Conservation (phyloP, 129 eudicot genomes). For the Escallonia rubra region DNA sequence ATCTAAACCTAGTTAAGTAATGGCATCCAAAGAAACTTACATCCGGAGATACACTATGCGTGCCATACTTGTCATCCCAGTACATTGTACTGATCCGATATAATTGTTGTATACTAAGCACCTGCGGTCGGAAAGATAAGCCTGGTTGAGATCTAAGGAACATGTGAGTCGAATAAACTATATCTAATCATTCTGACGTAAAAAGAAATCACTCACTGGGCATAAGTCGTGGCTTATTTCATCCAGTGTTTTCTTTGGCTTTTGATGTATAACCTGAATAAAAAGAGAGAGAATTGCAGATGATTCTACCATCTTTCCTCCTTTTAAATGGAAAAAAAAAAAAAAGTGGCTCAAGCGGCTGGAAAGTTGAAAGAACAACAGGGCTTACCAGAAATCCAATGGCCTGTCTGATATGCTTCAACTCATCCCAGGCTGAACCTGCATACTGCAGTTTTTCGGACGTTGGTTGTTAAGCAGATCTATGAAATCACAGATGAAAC, state of each 20-base stretch:
- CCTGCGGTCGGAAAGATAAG: constrained; percentile 34
- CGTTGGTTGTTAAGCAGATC: constrained; percentile 1
- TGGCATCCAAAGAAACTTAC: constrained; percentile 44
- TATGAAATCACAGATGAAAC: constrained; percentile 1
- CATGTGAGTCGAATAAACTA: not conserved
- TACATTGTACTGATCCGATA: constrained; percentile 95
- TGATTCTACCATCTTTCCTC: not conserved
- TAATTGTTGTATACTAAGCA: constrained; percentile 86
- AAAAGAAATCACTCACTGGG: constrained; percentile 66
- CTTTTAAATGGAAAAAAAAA: not conserved
- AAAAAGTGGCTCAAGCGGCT: not conserved
- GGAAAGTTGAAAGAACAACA: not conserved
- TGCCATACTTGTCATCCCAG: constrained; percentile 98
- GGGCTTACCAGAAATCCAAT: constrained; percentile 78
- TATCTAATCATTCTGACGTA: not conserved
- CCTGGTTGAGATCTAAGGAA: constrained; percentile 8
- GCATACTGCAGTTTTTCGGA: constrained; percentile 66
- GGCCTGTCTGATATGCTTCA: constrained; percentile 94
- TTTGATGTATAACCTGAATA: constrained; percentile 82
- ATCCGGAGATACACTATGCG: constrained; percentile 82
- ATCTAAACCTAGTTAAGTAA: constrained; percentile 5
- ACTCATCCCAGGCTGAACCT: constrained; percentile 95
- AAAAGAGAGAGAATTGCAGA: constrained; percentile 10
- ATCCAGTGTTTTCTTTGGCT: constrained; percentile 85
- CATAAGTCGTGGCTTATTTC: constrained; percentile 82